Evolutionary conservation across 2,329 filamentous ascomycete genomes (phyloP).

Genomic region (Sphaerostilbella broomeana): DNA sequence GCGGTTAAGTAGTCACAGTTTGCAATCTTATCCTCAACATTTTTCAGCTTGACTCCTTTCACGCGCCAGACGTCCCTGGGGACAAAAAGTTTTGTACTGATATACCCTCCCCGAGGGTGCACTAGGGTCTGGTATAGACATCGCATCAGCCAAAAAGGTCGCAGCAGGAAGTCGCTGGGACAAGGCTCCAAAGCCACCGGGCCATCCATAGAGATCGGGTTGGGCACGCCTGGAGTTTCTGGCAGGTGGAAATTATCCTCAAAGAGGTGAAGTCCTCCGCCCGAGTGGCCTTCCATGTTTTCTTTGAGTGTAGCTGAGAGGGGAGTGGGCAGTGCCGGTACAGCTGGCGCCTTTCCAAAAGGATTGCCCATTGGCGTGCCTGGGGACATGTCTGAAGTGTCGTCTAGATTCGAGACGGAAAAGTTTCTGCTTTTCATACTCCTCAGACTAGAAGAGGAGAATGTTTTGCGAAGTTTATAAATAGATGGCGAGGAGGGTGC

Average conservation of each 20-base stretch:
- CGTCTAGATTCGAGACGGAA: slow-evolving; percentile 56
- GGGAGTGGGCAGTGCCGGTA: slow-evolving; percentile 63
- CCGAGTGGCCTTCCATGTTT: slow-evolving; percentile 48
- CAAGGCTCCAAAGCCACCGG: slow-evolving; percentile 84
- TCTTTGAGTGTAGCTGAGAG: slow-evolving; percentile 56
- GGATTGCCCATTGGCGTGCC: slow-evolving; percentile 66
- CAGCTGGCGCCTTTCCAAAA: slow-evolving; percentile 45
- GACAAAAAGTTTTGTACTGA: slow-evolving; percentile 87
- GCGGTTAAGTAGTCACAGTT: slow-evolving; percentile 89
- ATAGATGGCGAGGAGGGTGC: slow-evolving; percentile 49
- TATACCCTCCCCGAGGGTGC: slow-evolving; percentile 84
- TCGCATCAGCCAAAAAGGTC: slow-evolving; percentile 97
- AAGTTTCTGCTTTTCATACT: slow-evolving; percentile 70
- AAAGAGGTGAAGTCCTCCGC: slow-evolving; percentile 72
- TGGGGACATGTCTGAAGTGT: slow-evolving; percentile 61
- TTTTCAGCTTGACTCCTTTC: slow-evolving; percentile 86
- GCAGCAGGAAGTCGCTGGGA: slow-evolving; percentile 78
- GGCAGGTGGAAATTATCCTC: slow-evolving; percentile 74
- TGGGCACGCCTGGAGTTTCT: slow-evolving; percentile 57
- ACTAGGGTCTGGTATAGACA: slow-evolving; percentile 87
- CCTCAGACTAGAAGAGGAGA: slow-evolving; percentile 62
- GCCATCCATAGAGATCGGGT: slow-evolving; percentile 53
- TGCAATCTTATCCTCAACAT: slow-evolving; percentile 85
- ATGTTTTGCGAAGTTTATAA: slow-evolving; percentile 54
- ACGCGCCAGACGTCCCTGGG: slow-evolving; percentile 91